Percentiles rank a stretch among this genome's conserved stretches.
Evolutionary conservation across 192 early-diverging fungal species (phyloP).

Genomic region (Backusella mclennaniae): DNA sequence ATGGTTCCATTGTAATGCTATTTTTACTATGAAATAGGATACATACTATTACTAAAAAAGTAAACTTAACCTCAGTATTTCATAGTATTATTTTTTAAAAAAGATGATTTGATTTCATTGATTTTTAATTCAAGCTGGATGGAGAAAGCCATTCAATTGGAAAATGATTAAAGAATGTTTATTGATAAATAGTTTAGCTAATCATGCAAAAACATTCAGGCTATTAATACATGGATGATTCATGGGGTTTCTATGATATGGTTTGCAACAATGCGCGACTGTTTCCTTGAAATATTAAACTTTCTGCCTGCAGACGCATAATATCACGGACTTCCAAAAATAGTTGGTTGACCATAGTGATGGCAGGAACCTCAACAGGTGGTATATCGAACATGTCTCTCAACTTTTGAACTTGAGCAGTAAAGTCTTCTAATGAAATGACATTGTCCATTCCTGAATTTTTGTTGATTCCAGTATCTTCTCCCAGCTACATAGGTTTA

Average conservation of each 20-base stretch:
- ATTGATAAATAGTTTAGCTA: neutral
- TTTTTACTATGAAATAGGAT: too few relatives aligned
- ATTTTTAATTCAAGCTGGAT: too few relatives aligned
- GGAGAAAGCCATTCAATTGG: neutral
- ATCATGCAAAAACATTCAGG: neutral
- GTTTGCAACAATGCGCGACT: constrained; percentile 4
- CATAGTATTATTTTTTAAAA: too few relatives aligned
- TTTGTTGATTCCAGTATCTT: neutral
- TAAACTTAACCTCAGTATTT: too few relatives aligned
- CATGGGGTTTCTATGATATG: neutral
- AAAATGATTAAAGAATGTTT: neutral
- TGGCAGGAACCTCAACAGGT: constrained; percentile 27
- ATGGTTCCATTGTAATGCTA: too few relatives aligned
- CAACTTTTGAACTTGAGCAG: neutral
- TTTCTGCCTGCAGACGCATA: constrained; percentile 37
- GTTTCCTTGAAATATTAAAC: constrained; percentile 4
- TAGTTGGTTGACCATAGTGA: constrained; percentile 33
- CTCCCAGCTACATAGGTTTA: neutral
- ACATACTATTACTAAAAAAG: too few relatives aligned
- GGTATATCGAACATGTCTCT: constrained; percentile 43
- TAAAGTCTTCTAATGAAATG: constrained; percentile 14
- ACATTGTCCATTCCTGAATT: neutral
- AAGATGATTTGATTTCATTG: too few relatives aligned
- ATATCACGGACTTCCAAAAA: constrained; percentile 37
- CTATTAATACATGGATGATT: neutral